Base-by-base conservation (phyloP, 306 rosid genomes). In the Nissolia schottii region DNA sequence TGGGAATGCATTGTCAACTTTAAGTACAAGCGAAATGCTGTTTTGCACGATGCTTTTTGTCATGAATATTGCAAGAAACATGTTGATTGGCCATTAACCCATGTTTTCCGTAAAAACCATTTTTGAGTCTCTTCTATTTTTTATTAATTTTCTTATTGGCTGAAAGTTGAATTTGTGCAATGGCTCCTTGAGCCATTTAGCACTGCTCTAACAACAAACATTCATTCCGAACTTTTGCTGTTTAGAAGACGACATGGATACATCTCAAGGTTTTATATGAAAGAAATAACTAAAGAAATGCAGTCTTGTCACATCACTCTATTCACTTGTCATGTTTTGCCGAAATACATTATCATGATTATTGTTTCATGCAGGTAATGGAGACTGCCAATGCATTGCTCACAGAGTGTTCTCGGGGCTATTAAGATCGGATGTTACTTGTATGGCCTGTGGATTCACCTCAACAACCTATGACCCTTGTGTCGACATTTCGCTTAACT, bases 381-480 rank as follows among this genome's bases (percentile, higher is more conserved):
- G 87, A 64, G 97, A 88, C 28, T 88, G 98, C 81, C 89, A 79
- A 41, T 93, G 98, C 65, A 84, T 90, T 73, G 91, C 93, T 79
- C 98, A 93, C 78, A 85, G 80, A 71, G 96, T 74, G 50, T 93
- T 93, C 82, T 87, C 90, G 41, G 97, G 98, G 31, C 82, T 81
- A 57, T 64, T 93, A 81, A 93, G 92, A 79, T 93, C 98, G 28
- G 98, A 93, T 67, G 97, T 93, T 67, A 90, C 93, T 7, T 93
- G 98, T 73, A 78, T 90, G 90, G 85, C 92, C 31, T 93, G 98
- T 78, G 97, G 98, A 74, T 88, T 84, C 83, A 88, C 90, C 66
- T 90, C 98, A 70, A 90, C 98, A 76, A 93, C 96, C 73, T 83
- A 77, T 70, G 98, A 90, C 63, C 96, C 98, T 53, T 93, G 88